These are phyloP conservation scores for Fusarium sp. DNA, from an alignment of 2,329 filamentous ascomycete genomes.

Conservation along the genomic window DNA sequence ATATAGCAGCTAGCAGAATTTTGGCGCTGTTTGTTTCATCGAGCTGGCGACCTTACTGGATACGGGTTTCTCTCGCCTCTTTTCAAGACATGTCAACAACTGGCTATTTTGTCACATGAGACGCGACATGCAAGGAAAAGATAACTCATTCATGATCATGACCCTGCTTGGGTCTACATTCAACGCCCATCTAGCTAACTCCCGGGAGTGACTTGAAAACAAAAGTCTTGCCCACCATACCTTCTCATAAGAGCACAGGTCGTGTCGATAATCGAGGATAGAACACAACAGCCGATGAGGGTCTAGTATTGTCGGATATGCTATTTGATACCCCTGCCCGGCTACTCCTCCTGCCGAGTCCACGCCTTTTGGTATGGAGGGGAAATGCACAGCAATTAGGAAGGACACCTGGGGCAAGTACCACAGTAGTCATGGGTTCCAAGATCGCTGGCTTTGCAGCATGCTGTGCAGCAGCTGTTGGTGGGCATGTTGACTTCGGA, in stretches of 20 bases:
- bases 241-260: background rate
- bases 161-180: background rate
- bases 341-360: background rate
- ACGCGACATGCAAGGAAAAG: background rate
- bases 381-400: constrained; percentile 11
- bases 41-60: background rate
- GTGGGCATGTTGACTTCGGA: constrained; percentile 29
- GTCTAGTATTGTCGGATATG: background rate
- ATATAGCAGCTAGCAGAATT: background rate
- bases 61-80: background rate
- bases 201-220: background rate
- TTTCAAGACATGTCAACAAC: background rate
- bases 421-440: constrained; percentile 50
- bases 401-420: constrained; percentile 47
- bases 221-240: background rate
- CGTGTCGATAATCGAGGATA: background rate
- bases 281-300: background rate
- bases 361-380: background rate
- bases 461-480: constrained; percentile 46
- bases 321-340: background rate
- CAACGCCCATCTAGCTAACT: background rate
- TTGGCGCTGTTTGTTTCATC: background rate
- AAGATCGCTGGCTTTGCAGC: constrained; percentile 49
- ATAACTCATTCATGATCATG: background rate
- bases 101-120: background rate